Conservation (phyloP, 371 early-diverging fungal genomes). For the Mucor irregularis region DNA sequence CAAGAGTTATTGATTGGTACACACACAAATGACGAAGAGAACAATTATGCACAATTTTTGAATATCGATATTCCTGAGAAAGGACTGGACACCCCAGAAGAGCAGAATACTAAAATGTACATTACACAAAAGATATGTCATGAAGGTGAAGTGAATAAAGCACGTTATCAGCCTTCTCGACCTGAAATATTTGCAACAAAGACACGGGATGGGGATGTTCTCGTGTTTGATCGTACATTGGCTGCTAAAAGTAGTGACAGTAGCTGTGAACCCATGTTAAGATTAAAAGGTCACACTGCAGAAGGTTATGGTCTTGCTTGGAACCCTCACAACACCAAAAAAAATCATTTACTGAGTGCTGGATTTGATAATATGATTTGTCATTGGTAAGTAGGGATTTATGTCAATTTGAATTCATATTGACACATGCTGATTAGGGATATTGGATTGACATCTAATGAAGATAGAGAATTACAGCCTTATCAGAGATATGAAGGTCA, state of each 20-base stretch:
- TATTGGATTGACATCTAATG: conserved; percentile 26
- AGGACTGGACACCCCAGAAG: conserved; percentile 46
- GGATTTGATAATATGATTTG: conserved; percentile 88
- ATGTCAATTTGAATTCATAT: neutral
- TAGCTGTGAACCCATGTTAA: conserved; percentile 85
- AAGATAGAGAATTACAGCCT: conserved; percentile 74
- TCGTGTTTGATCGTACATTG: conserved; percentile 91
- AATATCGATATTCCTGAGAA: conserved; percentile 79
- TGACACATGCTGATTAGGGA: conserved; percentile 33
- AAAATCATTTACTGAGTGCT: conserved; percentile 72
- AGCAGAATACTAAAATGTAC: conserved; percentile 15
- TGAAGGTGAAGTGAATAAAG: conserved; percentile 95
- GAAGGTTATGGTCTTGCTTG: conserved; percentile 93
- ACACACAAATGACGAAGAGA: conserved; percentile 94
- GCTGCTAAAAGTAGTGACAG: conserved; percentile 57
- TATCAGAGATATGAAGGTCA: conserved; percentile 79
- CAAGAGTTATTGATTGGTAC: conserved; percentile 93
- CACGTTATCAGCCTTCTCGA: conserved; percentile 93
- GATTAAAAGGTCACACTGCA: conserved; percentile 85
- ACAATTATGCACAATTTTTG: conserved; percentile 93
- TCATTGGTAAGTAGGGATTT: conserved; percentile 58
- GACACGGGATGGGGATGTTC: conserved; percentile 87
- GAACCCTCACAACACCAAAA: conserved; percentile 63
- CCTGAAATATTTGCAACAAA: conserved; percentile 95
- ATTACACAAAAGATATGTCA: conserved; percentile 89